phyloP scores from a whole-genome alignment of 2,329 filamentous ascomycete genomes.

The Metarhizium anisopliae region DNA sequence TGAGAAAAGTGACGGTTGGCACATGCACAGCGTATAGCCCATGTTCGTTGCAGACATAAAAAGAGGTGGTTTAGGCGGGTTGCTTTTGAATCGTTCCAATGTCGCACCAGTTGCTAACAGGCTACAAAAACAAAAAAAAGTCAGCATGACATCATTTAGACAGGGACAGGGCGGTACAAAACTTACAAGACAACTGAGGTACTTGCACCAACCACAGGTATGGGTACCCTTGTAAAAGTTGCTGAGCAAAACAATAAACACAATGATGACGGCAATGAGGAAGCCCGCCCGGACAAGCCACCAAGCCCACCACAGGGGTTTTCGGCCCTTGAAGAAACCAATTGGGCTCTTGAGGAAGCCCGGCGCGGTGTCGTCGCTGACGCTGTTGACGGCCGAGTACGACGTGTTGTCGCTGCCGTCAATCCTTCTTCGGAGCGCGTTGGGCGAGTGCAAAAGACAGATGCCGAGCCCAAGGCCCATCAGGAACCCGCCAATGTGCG shows the following conservation, averaged over 20 bases:
- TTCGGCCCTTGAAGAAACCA: constrained; percentile 85
- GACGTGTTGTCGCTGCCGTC: constrained; percentile 51
- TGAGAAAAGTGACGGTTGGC: background rate
- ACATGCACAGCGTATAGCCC: background rate
- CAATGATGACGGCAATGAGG: constrained; percentile 70
- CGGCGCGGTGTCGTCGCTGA: constrained; percentile 36
- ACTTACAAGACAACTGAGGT: constrained; percentile 85
- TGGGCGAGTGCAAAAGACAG: constrained; percentile 81
- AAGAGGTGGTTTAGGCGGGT: background rate
- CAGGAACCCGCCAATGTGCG: constrained; percentile 90
- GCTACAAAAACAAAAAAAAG: constrained; percentile 26
- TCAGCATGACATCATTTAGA: background rate
- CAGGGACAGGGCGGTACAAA: background rate
- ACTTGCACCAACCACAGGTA: constrained; percentile 88
- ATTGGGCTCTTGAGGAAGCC: constrained; percentile 53
- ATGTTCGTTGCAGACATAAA: background rate
- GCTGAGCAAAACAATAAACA: constrained; percentile 77
- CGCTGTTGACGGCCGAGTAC: constrained; percentile 58
- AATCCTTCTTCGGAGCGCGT: constrained; percentile 65
- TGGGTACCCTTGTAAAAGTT: constrained; percentile 81
- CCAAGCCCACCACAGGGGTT: constrained; percentile 95
- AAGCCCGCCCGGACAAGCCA: constrained; percentile 78
- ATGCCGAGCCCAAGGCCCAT: constrained; percentile 85
- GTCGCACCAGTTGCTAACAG: constrained; percentile 61
- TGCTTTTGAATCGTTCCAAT: constrained; percentile 27